Evolutionary conservation across 352 stramenopile species (phyloP).

Genomic region (Pythium rishiriense): DNA sequence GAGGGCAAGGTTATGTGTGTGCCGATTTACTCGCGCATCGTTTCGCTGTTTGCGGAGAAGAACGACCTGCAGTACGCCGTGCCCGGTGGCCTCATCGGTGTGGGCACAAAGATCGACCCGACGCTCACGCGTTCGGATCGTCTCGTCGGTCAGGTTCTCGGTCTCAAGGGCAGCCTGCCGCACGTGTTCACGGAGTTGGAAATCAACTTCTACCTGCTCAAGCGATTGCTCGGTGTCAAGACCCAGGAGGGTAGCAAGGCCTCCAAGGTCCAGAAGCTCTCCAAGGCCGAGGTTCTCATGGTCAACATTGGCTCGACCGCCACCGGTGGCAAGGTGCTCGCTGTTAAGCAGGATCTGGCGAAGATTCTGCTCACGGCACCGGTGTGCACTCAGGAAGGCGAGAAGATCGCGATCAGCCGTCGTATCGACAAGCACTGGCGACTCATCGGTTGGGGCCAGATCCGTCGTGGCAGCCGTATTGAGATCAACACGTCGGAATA

Average conservation of each 20-base stretch:
- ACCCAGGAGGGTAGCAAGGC: slow-evolving; percentile 98
- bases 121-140: slow-evolving; percentile 98
- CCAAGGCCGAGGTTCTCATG: slow-evolving; percentile 99
- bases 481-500: slow-evolving; percentile 88
- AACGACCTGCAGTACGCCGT: slow-evolving; percentile 99
- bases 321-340: slow-evolving; percentile 95
- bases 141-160: slow-evolving; percentile 98
- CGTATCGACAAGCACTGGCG: slow-evolving; percentile 99
- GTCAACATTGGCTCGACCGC: slow-evolving; percentile 99
- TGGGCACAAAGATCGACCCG: slow-evolving; percentile 99
- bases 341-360: slow-evolving; percentile 97
- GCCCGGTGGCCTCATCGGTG: slow-evolving; percentile 98
- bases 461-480: slow-evolving; percentile 96
- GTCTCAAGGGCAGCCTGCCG: slow-evolving; percentile 96
- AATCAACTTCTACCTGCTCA: slow-evolving; percentile 99
- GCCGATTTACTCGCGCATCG: slow-evolving; percentile 93
- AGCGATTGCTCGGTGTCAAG: slow-evolving; percentile 98
- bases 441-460: slow-evolving; percentile 99
- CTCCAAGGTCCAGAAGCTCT: slow-evolving; percentile 99
- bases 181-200: slow-evolving; percentile 99
- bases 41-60: slow-evolving; percentile 98
- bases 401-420: slow-evolving; percentile 99
- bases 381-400: slow-evolving; percentile 99
- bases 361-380: slow-evolving; percentile 99
- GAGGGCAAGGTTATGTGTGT: slow-evolving; percentile 94